These are phyloP conservation scores for Tillandsia leiboldiana DNA, from an alignment of 176 grass and related monocot species.

Conservation along the genomic window DNA sequence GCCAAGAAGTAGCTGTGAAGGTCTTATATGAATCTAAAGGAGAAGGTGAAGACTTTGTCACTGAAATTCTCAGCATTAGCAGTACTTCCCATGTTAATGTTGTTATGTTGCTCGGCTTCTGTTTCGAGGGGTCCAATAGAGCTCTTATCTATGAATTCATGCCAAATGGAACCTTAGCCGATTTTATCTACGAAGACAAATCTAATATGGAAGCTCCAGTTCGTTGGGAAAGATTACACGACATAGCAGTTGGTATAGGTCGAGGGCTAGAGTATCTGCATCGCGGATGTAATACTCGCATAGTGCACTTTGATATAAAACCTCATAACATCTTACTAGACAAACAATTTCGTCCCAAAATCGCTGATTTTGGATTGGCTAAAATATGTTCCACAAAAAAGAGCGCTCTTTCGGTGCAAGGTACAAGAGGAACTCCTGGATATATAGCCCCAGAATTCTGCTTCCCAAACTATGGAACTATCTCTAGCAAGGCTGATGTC, in stretches of 20 bases:
- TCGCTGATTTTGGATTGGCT: neutral
- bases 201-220: neutral
- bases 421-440: neutral
- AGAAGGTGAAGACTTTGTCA: neutral
- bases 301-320: neutral
- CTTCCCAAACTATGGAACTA: neutral
- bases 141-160: constrained; percentile 1
- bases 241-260: neutral
- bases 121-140: neutral
- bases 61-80: neutral
- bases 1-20: too few species aligned
- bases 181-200: neutral
- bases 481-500: neutral
- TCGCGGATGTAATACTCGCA: neutral
- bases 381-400: neutral
- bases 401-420: neutral
- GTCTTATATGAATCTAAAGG: neutral
- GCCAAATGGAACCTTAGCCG: neutral
- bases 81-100: constrained; percentile 1
- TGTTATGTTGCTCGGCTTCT: neutral
- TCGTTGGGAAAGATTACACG: neutral
- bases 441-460: constrained; percentile 1
- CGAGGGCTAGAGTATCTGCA: neutral
- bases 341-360: neutral
- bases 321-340: constrained; percentile 3